phyloP scores from a whole-genome alignment of 805 yeast species.

The Wickerhamomyces bisporus region DNA sequence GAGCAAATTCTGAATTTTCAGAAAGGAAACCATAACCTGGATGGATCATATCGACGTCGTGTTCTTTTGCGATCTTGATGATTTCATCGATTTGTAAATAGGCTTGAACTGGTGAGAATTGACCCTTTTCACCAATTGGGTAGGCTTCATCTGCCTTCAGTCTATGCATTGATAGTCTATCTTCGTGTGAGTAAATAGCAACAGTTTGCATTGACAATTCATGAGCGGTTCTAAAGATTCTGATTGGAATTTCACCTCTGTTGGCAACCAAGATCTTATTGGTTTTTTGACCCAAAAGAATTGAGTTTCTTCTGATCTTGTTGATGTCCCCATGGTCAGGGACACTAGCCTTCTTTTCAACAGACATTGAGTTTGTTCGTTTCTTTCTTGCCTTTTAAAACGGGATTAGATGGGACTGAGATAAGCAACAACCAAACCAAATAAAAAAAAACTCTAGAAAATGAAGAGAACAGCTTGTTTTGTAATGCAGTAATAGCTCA shows the following conservation, averaged over 20 bases:
- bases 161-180: slow-evolving; percentile 89
- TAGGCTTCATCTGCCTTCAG: slow-evolving; percentile 93
- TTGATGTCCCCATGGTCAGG: slow-evolving; percentile 25
- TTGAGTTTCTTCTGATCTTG: slow-evolving; percentile 35
- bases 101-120: slow-evolving; percentile 93
- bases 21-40: slow-evolving; percentile 91
- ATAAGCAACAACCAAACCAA: neutral
- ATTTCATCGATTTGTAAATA: slow-evolving; percentile 94
- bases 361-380: slow-evolving; percentile 10
- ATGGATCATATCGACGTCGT: slow-evolving; percentile 79
- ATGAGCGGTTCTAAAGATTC: slow-evolving; percentile 96
- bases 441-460: neutral
- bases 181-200: slow-evolving; percentile 95
- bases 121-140: slow-evolving; percentile 83
- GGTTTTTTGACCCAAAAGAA: slow-evolving; percentile 32
- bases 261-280: slow-evolving; percentile 72
- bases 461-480: neutral
- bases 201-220: slow-evolving; percentile 96
- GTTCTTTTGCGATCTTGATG: slow-evolving; percentile 74
- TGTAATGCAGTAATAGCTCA: too few species aligned
- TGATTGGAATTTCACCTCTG: slow-evolving; percentile 80
- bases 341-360: slow-evolving; percentile 6
- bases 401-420: too few species aligned
- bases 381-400: neutral
- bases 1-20: slow-evolving; percentile 90